These are phyloP conservation scores for Talaromyces thailandensis DNA, from an alignment of 495 filamentous ascomycete genomes.

Conservation along the genomic window DNA sequence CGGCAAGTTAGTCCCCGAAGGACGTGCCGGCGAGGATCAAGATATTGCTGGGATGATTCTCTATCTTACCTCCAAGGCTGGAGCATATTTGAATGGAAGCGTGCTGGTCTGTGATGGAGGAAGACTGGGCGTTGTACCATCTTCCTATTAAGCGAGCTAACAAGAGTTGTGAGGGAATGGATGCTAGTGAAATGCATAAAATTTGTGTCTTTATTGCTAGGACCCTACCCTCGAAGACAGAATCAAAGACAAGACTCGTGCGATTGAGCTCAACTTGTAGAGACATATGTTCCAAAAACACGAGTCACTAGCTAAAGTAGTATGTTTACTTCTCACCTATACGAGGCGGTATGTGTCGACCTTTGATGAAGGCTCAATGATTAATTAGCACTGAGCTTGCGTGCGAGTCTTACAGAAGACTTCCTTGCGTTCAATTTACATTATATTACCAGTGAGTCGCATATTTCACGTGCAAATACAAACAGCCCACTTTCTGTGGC, in stretches of 20 bases:
- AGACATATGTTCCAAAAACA: not conserved
- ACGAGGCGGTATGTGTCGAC: not conserved
- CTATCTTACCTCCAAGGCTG: constrained; percentile 52
- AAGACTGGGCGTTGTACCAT: not conserved
- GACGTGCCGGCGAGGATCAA: constrained; percentile 28
- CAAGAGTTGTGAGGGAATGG: not conserved
- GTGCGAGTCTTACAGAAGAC: not conserved
- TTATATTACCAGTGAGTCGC: not conserved
- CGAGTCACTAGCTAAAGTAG: not conserved
- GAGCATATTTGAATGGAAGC: constrained; percentile 50
- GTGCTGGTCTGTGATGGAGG: constrained; percentile 47
- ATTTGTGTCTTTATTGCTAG: not conserved
- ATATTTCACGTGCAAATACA: not conserved
- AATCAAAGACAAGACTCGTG: not conserved
- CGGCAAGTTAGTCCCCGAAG: not conserved
- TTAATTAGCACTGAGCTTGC: not conserved
- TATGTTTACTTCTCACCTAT: not conserved
- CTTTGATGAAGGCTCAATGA: not conserved
- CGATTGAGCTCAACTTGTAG: not conserved
- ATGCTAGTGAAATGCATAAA: not conserved
- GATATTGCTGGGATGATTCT: constrained; percentile 57
- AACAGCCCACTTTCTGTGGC: not conserved
- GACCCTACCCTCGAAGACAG: not conserved
- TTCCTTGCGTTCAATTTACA: not conserved
- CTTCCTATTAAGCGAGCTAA: not conserved